Conservation (phyloP, 768 basidiomycete species). For the Lactarius evosmus region DNA sequence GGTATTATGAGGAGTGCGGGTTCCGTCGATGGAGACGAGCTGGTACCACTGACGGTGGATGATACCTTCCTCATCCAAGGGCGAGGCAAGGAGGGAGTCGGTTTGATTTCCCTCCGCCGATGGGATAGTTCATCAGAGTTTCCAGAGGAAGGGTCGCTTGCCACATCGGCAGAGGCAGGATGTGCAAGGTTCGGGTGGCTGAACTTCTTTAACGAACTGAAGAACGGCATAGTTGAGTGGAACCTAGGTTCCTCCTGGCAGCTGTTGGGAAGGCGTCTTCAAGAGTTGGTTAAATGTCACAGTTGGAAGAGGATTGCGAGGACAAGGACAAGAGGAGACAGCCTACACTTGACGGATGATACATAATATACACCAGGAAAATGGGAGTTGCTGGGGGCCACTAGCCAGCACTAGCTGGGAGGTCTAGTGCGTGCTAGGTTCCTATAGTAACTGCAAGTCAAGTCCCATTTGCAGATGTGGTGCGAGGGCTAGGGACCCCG, state of each 20-base stretch:
- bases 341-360: no score
- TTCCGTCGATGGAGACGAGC: background rate
- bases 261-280: background rate
- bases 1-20: background rate
- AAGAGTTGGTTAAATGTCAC: background rate
- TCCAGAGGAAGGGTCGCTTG: background rate
- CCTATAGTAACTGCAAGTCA: no score
- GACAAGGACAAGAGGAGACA: no score
- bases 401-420: no score
- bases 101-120: background rate
- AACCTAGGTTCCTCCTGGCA: background rate
- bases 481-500: no score
- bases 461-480: no score
- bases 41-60: background rate
- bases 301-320: background rate
- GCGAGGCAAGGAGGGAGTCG: background rate
- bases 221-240: constrained; percentile 4
- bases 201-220: constrained; percentile 3
- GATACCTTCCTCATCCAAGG: constrained; percentile 1
- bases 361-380: no score
- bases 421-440: no score
- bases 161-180: background rate
- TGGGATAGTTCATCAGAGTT: background rate
- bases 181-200: background rate
- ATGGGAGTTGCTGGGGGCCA: no score